Evolutionary conservation across 106 monocot genomes (phyloP).

Genomic region (Apostasia ramifera): DNA sequence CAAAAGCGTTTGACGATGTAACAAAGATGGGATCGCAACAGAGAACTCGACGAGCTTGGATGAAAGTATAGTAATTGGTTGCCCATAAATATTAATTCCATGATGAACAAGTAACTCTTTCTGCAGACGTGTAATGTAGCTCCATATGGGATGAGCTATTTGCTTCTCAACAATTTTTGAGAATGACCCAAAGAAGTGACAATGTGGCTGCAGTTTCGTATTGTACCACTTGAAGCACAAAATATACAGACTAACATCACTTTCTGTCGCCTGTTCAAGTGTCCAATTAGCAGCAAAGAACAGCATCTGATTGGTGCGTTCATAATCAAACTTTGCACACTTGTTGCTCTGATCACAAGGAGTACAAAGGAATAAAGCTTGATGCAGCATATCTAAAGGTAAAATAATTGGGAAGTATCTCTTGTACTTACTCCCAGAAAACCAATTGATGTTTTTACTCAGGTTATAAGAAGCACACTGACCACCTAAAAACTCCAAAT

Average conservation of each 20-base stretch:
- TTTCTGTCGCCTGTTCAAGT: constrained; percentile 68
- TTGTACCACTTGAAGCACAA: constrained; percentile 51
- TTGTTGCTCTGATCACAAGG: background rate
- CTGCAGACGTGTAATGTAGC: constrained; percentile 32
- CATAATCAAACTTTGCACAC: constrained; percentile 22
- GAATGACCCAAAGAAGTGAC: constrained; percentile 50
- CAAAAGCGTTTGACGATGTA: constrained; percentile 18
- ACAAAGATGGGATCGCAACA: constrained; percentile 8
- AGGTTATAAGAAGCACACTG: constrained; percentile 58
- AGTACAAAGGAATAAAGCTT: constrained; percentile 30
- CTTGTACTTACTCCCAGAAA: background rate
- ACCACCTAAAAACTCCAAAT: constrained; percentile 54
- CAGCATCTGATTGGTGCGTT: constrained; percentile 44
- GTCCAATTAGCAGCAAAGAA: constrained; percentile 83
- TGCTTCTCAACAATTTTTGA: constrained; percentile 43
- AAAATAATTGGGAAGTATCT: constrained; percentile 26
- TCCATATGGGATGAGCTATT: constrained; percentile 78
- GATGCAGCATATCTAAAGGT: constrained; percentile 22
- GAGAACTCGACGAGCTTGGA: constrained; percentile 27
- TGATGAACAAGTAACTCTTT: constrained; percentile 20
- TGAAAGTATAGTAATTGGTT: constrained; percentile 53
- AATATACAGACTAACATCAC: constrained; percentile 49
- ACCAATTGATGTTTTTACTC: background rate
- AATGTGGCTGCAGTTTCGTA: constrained; percentile 39
- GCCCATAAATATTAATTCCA: constrained; percentile 24